Base-by-base conservation (phyloP, 768 basidiomycete genomes). In the Lyophyllum atratum region DNA sequence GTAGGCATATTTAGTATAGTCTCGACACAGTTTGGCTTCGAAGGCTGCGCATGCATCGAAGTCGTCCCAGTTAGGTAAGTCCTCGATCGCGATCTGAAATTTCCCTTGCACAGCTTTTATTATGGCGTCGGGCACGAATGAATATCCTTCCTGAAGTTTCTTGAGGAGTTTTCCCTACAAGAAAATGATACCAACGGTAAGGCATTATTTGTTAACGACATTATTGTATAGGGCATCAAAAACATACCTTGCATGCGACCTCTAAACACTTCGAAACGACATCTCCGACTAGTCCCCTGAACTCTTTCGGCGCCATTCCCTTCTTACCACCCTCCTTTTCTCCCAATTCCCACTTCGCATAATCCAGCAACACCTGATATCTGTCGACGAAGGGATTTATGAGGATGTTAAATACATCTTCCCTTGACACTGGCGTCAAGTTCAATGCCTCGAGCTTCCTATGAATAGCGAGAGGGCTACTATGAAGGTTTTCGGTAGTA, bases 301-400 rank as follows among this genome's bases (percentile, higher is more conserved):
- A 68, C 24, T 81, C 83, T 40, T 66, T 66, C 48, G 29, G 53
- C 63, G 65, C 70, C 71, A 85, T 74, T 46, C 74, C 76, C 65
- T 82, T 80, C 39, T 63, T 59, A 26, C 69, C 71, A 43, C 72
- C 73, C 12, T 67, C 72, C 33, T 63, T 70, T 21, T 66, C 63
- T 29, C 67, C 65, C 44, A 76, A 61, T 64, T 76, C 76, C 46
- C 66, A 52, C 31, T 67, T 66, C 40, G 78, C 74, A 59, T 83
- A 91, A 46, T 82, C 77, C 46, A 86, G 64, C 19, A 87, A 67
- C 42, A 76, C 67, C 46, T 71, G 62, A 64, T 78, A 81, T 52
- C 81, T 78, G 63, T 90, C 88, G 42, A 88, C 80, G 65, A 90
- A 91, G 25, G 88, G 86, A 66, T 84, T 90, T 51, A 83, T 66